Evolutionary conservation across 768 basidiomycete genomes (phyloP).

Genomic region (Rubroboletus satanas): DNA sequence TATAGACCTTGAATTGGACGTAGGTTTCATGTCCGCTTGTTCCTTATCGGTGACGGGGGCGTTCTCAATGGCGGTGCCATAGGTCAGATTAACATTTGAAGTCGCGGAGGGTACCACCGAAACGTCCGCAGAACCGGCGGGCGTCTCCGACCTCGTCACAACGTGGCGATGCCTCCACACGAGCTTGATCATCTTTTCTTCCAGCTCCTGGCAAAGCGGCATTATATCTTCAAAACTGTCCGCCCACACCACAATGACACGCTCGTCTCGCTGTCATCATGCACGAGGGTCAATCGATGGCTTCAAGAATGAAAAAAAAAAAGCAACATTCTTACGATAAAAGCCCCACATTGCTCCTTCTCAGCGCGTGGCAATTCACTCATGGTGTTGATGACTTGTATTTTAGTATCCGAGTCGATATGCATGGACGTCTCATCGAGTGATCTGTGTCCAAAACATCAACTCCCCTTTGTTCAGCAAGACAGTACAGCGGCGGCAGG

Average conservation of each 20-base stretch:
- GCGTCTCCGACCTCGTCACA: slow-evolving; percentile 10
- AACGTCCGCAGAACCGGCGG: slow-evolving; percentile 28
- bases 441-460: slow-evolving; percentile 34
- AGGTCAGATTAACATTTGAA: slow-evolving; percentile 52
- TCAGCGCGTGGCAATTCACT: slow-evolving; percentile 68
- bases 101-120: slow-evolving; percentile 44
- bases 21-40: neutral
- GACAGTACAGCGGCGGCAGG: neutral
- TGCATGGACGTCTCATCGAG: slow-evolving; percentile 56
- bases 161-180: slow-evolving; percentile 59
- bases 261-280: slow-evolving; percentile 64
- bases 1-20: slow-evolving; percentile 1
- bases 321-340: slow-evolving; percentile 53
- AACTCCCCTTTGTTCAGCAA: neutral
- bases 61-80: slow-evolving; percentile 31
- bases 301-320: neutral
- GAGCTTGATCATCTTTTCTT: slow-evolving; percentile 74
- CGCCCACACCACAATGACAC: slow-evolving; percentile 78
- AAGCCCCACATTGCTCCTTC: slow-evolving; percentile 89
- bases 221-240: slow-evolving; percentile 79
- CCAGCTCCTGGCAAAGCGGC: slow-evolving; percentile 63
- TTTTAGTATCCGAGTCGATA: slow-evolving; percentile 75
- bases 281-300: neutral
- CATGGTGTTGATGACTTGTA: slow-evolving; percentile 78
- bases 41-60: slow-evolving; percentile 22